These are phyloP conservation scores for Myriosclerotinia duriaeana DNA, from an alignment of 2,329 filamentous ascomycete genomes.

Conservation along the genomic window DNA sequence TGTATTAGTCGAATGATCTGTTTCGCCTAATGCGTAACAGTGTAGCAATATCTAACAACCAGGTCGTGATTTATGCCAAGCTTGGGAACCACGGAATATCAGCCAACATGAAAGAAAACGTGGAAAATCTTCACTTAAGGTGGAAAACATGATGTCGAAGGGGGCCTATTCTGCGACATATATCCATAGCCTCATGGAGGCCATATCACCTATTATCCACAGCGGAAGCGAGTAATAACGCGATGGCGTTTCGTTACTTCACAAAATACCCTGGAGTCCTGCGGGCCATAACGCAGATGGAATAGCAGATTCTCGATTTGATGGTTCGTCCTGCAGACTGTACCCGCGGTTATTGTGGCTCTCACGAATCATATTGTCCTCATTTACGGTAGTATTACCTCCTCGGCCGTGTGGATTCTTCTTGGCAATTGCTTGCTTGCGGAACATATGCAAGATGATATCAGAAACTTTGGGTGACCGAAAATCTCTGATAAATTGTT, in stretches of 20 bases:
- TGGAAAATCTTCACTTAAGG: not conserved
- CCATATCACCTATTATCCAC: slow-evolving; percentile 6
- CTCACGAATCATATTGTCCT: slow-evolving; percentile 6
- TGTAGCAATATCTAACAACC: not conserved
- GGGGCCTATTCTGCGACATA: slow-evolving; percentile 9
- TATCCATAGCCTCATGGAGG: not conserved
- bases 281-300: slow-evolving; percentile 1
- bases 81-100: not conserved
- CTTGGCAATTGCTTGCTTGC: slow-evolving; percentile 16
- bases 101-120: not conserved
- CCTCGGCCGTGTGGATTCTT: not conserved
- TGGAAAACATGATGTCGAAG: not conserved
- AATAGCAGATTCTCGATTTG: slow-evolving; percentile 3
- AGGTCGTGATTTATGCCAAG: not conserved
- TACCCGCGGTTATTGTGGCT: slow-evolving; percentile 1
- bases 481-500: slow-evolving; percentile 11
- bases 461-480: slow-evolving; percentile 13
- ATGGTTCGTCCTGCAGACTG: not conserved
- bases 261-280: not conserved
- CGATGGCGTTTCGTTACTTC: not conserved
- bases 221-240: not conserved
- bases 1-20: not conserved
- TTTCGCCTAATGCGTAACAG: not conserved
- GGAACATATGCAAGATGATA: slow-evolving; percentile 23
- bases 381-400: not conserved